Evolutionary conservation across 2,329 filamentous ascomycete genomes (phyloP), one percentile per base, ranked within the genome.

Genomic region (Sarocladium oryzae): DNA sequence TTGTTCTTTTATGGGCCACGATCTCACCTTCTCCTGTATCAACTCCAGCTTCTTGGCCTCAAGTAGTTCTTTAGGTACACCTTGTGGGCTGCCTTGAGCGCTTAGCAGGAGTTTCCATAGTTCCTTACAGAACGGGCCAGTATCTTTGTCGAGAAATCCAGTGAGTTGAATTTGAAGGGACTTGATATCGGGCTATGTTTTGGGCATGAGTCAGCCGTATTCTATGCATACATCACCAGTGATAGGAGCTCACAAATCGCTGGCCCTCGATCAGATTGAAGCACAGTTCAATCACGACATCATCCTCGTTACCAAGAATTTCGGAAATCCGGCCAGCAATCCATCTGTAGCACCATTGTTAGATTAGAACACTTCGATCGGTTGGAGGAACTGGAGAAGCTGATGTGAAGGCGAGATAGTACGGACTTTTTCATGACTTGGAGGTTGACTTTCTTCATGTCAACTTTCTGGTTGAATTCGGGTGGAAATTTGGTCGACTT

Each of bases 21-120:
- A 7, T 8, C 64, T 30, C 66, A 95, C 92, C 85, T 95, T 95
- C 69, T 96, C 90, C 69, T 96, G 89, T 55, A 93, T 89, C 45
- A 99, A 75, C 69, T 99, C 93, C 40, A 88, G 73, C 70, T 97
- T 99, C 76, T 99, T 99, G 1, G 92, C 91, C 66, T 99, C 93
- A 2, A 99, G 73, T 37, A 99, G 76, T 68, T 96, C 91, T 67
- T 95, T 92, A 0, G 93, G 92, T 11, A 99, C 90, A 51, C 93
- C 93, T 64, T 93, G 87, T 0, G 89, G 84, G 65, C 85, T 96
- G 36, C 79, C 75, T 68, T 99, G 93, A 9, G 90, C 93, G 66
- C 91, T 96, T 41, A 99, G 72, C 60, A 92, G 87, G 16, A 99
- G 74, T 53, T 85, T 88, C 93, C 93, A 99, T 11, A 99, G 71